Evolutionary conservation across 208 protist genomes (phyloP).

Genomic region (Porcisia hertigi): DNA sequence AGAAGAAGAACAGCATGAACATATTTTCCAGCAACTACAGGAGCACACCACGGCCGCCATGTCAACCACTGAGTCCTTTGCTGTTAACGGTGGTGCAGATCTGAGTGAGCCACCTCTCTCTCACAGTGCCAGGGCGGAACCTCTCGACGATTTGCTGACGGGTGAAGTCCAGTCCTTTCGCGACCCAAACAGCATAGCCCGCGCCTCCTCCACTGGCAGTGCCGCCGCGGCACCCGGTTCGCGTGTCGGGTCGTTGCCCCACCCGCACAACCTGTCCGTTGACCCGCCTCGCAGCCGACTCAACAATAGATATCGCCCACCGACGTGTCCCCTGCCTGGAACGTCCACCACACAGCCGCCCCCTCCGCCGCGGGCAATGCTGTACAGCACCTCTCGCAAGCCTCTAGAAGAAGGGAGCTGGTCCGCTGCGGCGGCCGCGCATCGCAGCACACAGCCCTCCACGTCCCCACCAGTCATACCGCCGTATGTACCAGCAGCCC

Average conservation of each 20-base stretch:
- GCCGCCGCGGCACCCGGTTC: constrained; percentile 3
- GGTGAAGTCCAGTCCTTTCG: constrained; percentile 76
- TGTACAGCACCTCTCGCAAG: constrained; percentile 13
- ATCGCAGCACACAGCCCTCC: neutral
- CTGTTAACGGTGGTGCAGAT: constrained; percentile 1
- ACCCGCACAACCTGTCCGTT: constrained; percentile 10
- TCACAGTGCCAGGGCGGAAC: neutral
- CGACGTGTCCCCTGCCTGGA: constrained; percentile 1
- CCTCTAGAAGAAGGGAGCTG: constrained; percentile 4
- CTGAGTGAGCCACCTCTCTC: constrained; percentile 1
- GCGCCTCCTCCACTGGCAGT: constrained; percentile 47
- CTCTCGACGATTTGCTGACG: constrained; percentile 56
- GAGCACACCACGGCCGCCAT: constrained; percentile 11
- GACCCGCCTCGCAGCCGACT: constrained; percentile 15
- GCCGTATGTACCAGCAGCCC: neutral
- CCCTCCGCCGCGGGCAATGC: constrained; percentile 18
- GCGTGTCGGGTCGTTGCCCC: neutral
- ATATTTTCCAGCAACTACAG: constrained; percentile 39
- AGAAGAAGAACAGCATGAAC: constrained; percentile 46
- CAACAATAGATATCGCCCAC: constrained; percentile 22
- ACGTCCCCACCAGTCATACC: neutral
- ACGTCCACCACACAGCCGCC: constrained; percentile 13
- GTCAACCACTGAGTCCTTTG: constrained; percentile 14
- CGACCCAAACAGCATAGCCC: constrained; percentile 49
- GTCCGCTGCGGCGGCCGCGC: neutral